Evolutionary conservation across 2,329 filamentous ascomycete genomes (phyloP).

Genomic region (Acrodontium crateriforme): DNA sequence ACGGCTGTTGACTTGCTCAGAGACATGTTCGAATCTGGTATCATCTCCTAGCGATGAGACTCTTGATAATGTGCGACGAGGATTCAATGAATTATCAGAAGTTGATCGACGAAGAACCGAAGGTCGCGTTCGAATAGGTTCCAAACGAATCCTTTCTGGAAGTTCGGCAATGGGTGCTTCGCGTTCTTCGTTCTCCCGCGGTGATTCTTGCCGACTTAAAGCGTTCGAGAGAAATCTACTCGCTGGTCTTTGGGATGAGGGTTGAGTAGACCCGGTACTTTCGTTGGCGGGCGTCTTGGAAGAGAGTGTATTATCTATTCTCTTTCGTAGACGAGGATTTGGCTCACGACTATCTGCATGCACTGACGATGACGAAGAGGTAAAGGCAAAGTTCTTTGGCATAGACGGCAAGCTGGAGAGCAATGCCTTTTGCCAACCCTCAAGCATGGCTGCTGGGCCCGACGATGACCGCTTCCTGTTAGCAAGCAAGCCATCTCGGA

Average conservation of each 20-base stretch:
- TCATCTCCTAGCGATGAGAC: slow-evolving; percentile 78
- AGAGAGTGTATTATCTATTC: too few species aligned
- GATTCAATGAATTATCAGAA: slow-evolving; percentile 62
- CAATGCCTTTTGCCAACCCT: slow-evolving; percentile 15
- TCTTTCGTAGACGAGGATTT: too few species aligned
- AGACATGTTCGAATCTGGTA: slow-evolving; percentile 62
- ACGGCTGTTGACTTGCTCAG: slow-evolving; percentile 74
- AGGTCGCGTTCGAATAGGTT: neutral
- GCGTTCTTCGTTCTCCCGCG: slow-evolving; percentile 8
- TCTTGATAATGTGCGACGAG: slow-evolving; percentile 61
- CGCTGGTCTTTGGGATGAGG: too few species aligned
- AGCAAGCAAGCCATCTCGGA: slow-evolving; percentile 26
- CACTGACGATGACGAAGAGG: slow-evolving; percentile 12
- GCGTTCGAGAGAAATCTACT: too few species aligned
- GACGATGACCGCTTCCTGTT: slow-evolving; percentile 26
- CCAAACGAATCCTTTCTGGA: slow-evolving; percentile 4
- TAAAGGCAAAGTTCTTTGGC: slow-evolving; percentile 17
- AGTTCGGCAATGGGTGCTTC: slow-evolving; percentile 10
- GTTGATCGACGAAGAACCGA: slow-evolving; percentile 43
- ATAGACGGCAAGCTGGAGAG: slow-evolving; percentile 17
- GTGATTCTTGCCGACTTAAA: slow-evolving; percentile 2
- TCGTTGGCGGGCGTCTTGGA: too few species aligned
- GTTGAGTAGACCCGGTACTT: too few species aligned
- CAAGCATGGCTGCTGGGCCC: slow-evolving; percentile 18
- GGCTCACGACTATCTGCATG: too few species aligned